phyloP scores from a whole-genome alignment of 1,284 basidiomycete genomes.

The Boletus hoseneyae region DNA sequence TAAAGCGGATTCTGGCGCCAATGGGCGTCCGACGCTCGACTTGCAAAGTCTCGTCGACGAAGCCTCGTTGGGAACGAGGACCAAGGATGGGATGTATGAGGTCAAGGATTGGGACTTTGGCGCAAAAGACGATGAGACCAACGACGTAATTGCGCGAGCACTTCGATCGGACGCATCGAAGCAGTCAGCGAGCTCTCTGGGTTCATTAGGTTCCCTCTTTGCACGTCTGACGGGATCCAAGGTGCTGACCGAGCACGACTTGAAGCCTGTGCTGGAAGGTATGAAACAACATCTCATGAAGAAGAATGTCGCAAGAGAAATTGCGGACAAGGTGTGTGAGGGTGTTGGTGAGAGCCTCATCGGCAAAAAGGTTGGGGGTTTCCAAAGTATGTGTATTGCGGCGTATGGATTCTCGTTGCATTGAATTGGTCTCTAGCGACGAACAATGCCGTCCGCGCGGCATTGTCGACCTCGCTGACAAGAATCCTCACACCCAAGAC shows the following conservation, averaged over 20 bases:
- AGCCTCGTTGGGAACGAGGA: constrained; percentile 76
- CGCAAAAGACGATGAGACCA: constrained; percentile 44
- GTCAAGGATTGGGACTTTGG: constrained; percentile 89
- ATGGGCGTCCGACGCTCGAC: constrained; percentile 44
- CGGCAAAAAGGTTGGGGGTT: constrained; percentile 86
- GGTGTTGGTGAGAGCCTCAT: constrained; percentile 86
- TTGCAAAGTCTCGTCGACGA: constrained; percentile 69
- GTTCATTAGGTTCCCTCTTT: constrained; percentile 72
- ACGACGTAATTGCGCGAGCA: constrained; percentile 58
- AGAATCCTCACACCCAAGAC: constrained; percentile 95
- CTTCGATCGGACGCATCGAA: constrained; percentile 40
- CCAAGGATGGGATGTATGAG: constrained; percentile 86
- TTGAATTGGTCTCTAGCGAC: constrained; percentile 51
- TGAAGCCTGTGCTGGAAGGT: constrained; percentile 84
- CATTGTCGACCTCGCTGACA: constrained; percentile 86
- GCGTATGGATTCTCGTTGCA: not conserved
- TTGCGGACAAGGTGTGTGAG: constrained; percentile 92
- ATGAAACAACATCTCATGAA: constrained; percentile 99
- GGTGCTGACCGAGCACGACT: constrained; percentile 77
- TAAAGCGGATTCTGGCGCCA: constrained; percentile 37
- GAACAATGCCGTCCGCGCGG: constrained; percentile 79
- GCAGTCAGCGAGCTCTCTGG: constrained; percentile 47
- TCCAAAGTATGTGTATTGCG: constrained; percentile 64
- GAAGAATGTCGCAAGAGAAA: constrained; percentile 98
- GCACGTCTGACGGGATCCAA: constrained; percentile 84